Evolutionary conservation across 2,329 filamentous ascomycete species (phyloP), one percentile per base, ranked within the genome.

Genomic region (Hypoxylon sp.): DNA sequence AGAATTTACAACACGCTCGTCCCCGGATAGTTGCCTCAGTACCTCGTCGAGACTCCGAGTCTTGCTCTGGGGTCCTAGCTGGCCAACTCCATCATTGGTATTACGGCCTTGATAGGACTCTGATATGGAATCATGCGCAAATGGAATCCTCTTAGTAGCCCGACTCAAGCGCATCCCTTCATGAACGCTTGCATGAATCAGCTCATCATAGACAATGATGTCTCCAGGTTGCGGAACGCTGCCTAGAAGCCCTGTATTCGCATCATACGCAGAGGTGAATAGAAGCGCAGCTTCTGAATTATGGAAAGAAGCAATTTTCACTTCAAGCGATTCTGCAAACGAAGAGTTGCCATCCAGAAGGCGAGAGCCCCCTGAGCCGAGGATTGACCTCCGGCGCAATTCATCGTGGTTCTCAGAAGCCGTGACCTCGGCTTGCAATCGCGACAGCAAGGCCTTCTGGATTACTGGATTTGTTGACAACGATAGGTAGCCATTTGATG

Each of bases 401-500:
- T 29, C 41, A 23, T 52, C 57, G 32, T 14, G 27, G 9, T 48
- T 45, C 12, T 48, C 27, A 12, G n/a, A 62, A 46, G 21, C 12
- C 61, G 60, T 30, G 56, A 59, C 45, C 58, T 71, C 58, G 2
- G 64, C 65, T 21, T 77, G 71, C 9, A 84, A 68, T 0, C 76
- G 71, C 2, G 68, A 61, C 16, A 95, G 82, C 74, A 89, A 94
- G 6, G 87, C 89, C 74, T 88, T 84, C 78, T 91, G 90, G 6
- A 87, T 58, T 12, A 74, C 75, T 0, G 78, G 74, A 32, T 80
- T 75, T 2, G 74, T 76, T 0, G 92, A 89, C 5, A 94, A 90
- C 51, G 94, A 93, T 63, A 97, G 92, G 75, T 96, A 91, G 59
- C 87, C 87, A 76, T 94, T 90, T 74, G 92, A 94, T 21, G 90